phyloP scores from a whole-genome alignment of 2,329 filamentous ascomycete species.

The Diaporthe australafricana region DNA sequence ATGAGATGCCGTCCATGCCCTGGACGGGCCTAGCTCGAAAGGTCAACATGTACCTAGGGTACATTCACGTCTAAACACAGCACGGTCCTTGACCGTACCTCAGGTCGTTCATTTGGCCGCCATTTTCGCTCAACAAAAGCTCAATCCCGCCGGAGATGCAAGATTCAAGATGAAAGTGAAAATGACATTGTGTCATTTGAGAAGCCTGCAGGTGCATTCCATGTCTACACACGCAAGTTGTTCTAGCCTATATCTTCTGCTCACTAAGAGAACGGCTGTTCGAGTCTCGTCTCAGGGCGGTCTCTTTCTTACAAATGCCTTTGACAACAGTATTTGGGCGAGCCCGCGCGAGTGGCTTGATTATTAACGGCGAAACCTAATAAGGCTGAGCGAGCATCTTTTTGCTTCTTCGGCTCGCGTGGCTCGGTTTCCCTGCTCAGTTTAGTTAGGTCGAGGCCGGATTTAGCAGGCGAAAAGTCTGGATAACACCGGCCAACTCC shows the following conservation, averaged over 20 bases:
- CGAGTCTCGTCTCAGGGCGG: background rate
- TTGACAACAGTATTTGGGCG: slow-evolving; percentile 16
- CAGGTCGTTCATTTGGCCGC: background rate
- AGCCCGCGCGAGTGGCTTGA: background rate
- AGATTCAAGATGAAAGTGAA: background rate
- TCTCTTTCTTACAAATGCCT: slow-evolving; percentile 2
- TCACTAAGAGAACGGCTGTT: background rate
- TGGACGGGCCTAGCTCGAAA: background rate
- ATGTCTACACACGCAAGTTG: background rate
- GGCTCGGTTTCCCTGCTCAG: slow-evolving; percentile 14
- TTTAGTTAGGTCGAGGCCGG: slow-evolving; percentile 10
- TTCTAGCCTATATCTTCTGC: background rate
- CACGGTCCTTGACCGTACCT: background rate
- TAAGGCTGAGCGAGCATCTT: background rate
- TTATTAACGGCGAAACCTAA: slow-evolving; percentile 19
- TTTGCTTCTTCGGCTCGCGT: background rate
- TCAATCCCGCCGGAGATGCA: too few relatives aligned
- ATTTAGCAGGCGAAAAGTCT: slow-evolving; percentile 6
- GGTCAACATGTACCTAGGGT: too few relatives aligned
- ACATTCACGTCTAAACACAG: too few relatives aligned
- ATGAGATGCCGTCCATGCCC: slow-evolving; percentile 13
- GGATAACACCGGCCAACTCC: slow-evolving; percentile 14
- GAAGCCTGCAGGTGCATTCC: background rate
- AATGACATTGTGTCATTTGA: background rate
- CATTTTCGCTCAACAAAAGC: too few relatives aligned